Evolutionary conservation across 2,329 filamentous ascomycete genomes (phyloP).

Genomic region (Dothistroma pini): DNA sequence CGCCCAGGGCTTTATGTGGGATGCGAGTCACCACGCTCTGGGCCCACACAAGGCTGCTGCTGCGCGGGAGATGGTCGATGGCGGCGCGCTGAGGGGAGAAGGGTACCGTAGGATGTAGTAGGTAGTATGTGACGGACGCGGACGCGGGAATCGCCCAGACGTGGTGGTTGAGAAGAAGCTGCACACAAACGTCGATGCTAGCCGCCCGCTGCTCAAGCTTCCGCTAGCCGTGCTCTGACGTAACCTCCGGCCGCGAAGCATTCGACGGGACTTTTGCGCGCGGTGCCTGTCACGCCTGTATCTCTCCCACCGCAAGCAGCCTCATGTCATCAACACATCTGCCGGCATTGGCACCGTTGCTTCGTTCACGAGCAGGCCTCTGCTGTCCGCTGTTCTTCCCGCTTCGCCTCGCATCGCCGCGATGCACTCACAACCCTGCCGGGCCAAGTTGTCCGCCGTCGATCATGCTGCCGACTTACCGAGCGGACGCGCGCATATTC

Average conservation of each 20-base stretch:
- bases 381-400: background rate
- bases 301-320: background rate
- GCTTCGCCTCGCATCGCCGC: background rate
- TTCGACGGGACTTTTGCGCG: background rate
- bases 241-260: background rate
- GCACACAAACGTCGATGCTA: background rate
- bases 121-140: background rate
- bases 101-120: background rate
- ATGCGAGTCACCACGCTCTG: background rate
- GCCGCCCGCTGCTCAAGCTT: background rate
- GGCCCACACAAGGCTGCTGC: background rate
- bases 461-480: constrained; percentile 5
- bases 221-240: background rate
- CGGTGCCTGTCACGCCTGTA: background rate
- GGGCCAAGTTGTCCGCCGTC: constrained; percentile 4
- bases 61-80: background rate
- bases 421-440: background rate
- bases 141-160: background rate
- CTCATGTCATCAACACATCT: background rate
- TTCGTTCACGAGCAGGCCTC: background rate
- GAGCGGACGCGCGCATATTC: background rate
- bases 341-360: background rate
- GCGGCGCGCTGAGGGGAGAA: background rate
- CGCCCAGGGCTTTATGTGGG: background rate
- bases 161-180: constrained; percentile 1